phyloP scores from a whole-genome alignment of 2,329 filamentous ascomycete species.

The Chalaropsis thielavioides region DNA sequence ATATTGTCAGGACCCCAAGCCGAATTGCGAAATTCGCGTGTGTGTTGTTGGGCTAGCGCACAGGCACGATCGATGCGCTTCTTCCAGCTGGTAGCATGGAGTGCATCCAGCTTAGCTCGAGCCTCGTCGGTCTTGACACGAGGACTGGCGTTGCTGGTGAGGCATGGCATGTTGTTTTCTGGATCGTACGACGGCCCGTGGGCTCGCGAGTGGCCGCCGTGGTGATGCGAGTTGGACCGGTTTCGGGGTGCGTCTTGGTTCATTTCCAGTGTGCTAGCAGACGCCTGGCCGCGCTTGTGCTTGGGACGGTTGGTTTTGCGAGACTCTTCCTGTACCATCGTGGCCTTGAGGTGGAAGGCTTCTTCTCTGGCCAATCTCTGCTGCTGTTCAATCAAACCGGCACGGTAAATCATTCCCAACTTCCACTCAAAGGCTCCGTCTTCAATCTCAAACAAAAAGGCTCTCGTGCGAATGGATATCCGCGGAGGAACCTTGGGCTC shows the following conservation, averaged over 20 bases:
- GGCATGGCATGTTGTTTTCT: slow-evolving; percentile 44
- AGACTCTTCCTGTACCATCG: slow-evolving; percentile 60
- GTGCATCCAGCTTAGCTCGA: slow-evolving; percentile 54
- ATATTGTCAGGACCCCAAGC: slow-evolving; percentile 75
- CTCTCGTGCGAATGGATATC: slow-evolving; percentile 66
- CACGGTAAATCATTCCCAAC: slow-evolving; percentile 80
- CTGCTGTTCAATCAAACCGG: slow-evolving; percentile 75
- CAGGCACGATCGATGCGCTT: slow-evolving; percentile 70
- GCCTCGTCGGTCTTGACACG: slow-evolving; percentile 54
- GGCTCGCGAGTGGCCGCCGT: slow-evolving; percentile 28
- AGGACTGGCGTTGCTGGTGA: slow-evolving; percentile 7
- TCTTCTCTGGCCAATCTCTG: slow-evolving; percentile 82
- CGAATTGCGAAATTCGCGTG: slow-evolving; percentile 60
- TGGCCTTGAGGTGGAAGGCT: slow-evolving; percentile 75
- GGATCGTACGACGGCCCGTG: slow-evolving; percentile 63
- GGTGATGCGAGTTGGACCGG: slow-evolving; percentile 34
- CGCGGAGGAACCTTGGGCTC: slow-evolving; percentile 76
- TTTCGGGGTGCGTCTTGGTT: slow-evolving; percentile 23
- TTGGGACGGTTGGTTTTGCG: slow-evolving; percentile 40
- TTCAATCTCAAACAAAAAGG: slow-evolving; percentile 80
- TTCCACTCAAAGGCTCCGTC: slow-evolving; percentile 98
- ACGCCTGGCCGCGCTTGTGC: slow-evolving; percentile 25
- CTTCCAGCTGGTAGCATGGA: slow-evolving; percentile 88
- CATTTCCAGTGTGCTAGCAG: not conserved
- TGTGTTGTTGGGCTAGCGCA: slow-evolving; percentile 52